phyloP scores from a whole-genome alignment of 2,329 filamentous ascomycete species.

The Thelonectria olida region DNA sequence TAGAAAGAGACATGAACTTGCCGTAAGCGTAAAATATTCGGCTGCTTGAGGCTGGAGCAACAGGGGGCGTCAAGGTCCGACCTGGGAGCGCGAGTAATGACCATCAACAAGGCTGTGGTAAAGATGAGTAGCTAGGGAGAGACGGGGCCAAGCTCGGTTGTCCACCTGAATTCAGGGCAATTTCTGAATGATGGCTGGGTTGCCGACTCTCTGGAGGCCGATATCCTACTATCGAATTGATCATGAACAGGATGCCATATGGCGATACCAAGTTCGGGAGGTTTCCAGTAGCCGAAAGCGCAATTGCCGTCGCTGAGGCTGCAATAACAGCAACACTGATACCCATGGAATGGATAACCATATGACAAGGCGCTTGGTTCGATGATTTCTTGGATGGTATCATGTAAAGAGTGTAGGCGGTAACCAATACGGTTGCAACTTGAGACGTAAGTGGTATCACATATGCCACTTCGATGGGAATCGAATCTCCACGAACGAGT shows the following conservation, averaged over 20 bases:
- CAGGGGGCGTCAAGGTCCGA: neutral
- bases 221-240: slow-evolving; percentile 8
- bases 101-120: slow-evolving; percentile 3
- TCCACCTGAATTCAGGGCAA: neutral
- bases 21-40: too few relatives aligned
- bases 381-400: neutral
- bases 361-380: neutral
- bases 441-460: neutral
- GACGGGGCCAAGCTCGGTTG: slow-evolving; percentile 1
- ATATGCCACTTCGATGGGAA: neutral
- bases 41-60: neutral
- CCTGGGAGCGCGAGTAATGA: neutral
- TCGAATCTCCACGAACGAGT: neutral
- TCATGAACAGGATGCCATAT: slow-evolving; percentile 1
- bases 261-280: neutral
- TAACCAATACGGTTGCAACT: slow-evolving; percentile 1
- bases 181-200: neutral
- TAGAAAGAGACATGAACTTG: too few relatives aligned
- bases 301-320: neutral
- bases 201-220: neutral
- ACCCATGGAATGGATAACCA: neutral
- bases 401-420: neutral
- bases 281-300: neutral
- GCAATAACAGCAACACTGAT: neutral
- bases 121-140: neutral